These are phyloP conservation scores for Peribolospora baueri DNA, from an alignment of 768 basidiomycete species.

Conservation along the genomic window DNA sequence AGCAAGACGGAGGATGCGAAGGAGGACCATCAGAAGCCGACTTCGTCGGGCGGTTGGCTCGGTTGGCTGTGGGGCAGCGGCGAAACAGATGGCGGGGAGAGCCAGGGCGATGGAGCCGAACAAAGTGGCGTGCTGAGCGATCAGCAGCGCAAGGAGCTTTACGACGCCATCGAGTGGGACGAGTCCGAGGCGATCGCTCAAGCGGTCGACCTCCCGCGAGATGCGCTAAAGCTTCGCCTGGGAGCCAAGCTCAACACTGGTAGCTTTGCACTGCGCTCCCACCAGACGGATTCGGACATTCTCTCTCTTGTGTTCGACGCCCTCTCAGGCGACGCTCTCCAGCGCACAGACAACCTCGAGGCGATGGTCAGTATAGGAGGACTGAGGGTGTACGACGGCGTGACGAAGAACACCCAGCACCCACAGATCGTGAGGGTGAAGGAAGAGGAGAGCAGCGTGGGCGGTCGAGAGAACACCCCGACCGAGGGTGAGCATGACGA, in stretches of 20 bases:
- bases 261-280: constrained; percentile 60
- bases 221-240: constrained; percentile 54
- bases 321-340: constrained; percentile 58
- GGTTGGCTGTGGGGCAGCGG: constrained; percentile 53
- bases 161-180: constrained; percentile 75
- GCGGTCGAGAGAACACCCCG: constrained; percentile 7
- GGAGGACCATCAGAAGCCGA: constrained; percentile 33
- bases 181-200: constrained; percentile 39
- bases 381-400: constrained; percentile 78
- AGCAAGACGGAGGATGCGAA: constrained; percentile 45
- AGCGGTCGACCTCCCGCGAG: constrained; percentile 44
- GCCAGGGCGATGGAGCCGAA: not conserved
- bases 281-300: constrained; percentile 37
- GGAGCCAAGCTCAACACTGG: constrained; percentile 61
- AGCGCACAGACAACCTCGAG: constrained; percentile 69
- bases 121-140: constrained; percentile 39
- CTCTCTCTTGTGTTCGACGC: constrained; percentile 67
- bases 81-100: constrained; percentile 6
- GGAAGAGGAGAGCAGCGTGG: constrained; percentile 18
- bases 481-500: constrained; percentile 5
- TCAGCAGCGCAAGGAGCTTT: constrained; percentile 68
- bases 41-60: constrained; percentile 19
- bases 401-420: constrained; percentile 50
- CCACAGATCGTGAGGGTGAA: constrained; percentile 76
- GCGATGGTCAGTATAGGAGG: constrained; percentile 59